These are phyloP conservation scores for Jackrogersella multiformis DNA, from an alignment of 495 filamentous ascomycete species.

Conservation along the genomic window DNA sequence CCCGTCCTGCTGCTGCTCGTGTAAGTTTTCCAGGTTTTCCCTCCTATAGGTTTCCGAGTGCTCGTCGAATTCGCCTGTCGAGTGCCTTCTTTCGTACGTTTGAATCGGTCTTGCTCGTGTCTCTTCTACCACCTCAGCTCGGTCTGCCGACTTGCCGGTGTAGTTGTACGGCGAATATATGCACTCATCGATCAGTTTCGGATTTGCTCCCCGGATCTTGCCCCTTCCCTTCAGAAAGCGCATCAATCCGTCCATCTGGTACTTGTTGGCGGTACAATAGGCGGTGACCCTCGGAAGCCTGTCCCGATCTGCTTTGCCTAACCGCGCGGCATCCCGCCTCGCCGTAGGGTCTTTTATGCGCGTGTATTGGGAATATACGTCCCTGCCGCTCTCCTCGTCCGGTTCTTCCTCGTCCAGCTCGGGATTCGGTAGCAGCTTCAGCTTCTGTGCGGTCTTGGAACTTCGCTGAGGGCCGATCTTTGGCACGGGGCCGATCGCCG, in stretches of 20 bases:
- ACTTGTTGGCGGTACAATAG: slow-evolving; percentile 92
- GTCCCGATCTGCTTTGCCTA: slow-evolving; percentile 93
- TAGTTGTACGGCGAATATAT: slow-evolving; percentile 95
- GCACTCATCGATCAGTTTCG: slow-evolving; percentile 95
- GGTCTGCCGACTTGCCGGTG: slow-evolving; percentile 48
- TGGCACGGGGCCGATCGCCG: slow-evolving; percentile 53
- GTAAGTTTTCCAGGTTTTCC: slow-evolving; percentile 33
- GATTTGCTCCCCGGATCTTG: slow-evolving; percentile 77
- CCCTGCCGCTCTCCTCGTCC: slow-evolving; percentile 90
- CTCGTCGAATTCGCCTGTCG: slow-evolving; percentile 49
- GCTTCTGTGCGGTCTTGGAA: slow-evolving; percentile 93
- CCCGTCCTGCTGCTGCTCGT: slow-evolving; percentile 27
- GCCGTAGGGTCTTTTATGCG: slow-evolving; percentile 97
- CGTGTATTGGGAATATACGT: slow-evolving; percentile 93
- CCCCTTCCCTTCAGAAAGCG: slow-evolving; percentile 85
- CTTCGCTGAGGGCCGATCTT: slow-evolving; percentile 97
- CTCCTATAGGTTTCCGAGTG: slow-evolving; percentile 42
- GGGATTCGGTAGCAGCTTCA: slow-evolving; percentile 92
- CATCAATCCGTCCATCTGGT: slow-evolving; percentile 87
- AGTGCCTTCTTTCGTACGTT: slow-evolving; percentile 70
- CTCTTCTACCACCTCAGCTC: slow-evolving; percentile 43
- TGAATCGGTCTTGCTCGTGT: slow-evolving; percentile 51
- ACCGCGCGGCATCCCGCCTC: slow-evolving; percentile 86
- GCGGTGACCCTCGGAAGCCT: slow-evolving; percentile 90
- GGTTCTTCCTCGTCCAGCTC: slow-evolving; percentile 76